These are phyloP conservation scores for Alternaria sp. DNA, from an alignment of 2,329 filamentous ascomycete species.

Conservation along the genomic window DNA sequence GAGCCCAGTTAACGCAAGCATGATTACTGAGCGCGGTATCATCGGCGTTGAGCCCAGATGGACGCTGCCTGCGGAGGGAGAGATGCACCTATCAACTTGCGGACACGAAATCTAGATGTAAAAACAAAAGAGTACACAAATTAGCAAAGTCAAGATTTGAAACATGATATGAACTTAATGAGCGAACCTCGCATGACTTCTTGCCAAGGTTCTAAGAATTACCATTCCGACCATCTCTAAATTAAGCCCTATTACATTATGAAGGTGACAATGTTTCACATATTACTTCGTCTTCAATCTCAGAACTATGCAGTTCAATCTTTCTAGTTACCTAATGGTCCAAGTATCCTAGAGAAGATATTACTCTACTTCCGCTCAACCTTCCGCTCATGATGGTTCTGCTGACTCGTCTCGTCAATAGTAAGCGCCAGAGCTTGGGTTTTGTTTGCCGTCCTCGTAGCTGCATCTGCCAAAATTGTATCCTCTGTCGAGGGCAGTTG, in stretches of 20 bases:
- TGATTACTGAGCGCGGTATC: slow-evolving; percentile 38
- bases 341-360: background rate
- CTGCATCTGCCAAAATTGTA: background rate
- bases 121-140: background rate
- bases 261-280: background rate
- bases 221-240: background rate
- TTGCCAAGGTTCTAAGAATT: background rate
- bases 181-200: background rate
- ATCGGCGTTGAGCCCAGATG: slow-evolving; percentile 41
- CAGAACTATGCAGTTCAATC: background rate
- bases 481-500: background rate
- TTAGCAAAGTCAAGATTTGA: background rate
- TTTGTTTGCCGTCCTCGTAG: background rate
- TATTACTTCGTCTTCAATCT: background rate
- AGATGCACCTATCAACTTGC: slow-evolving; percentile 42
- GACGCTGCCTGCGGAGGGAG: slow-evolving; percentile 38
- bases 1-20: slow-evolving; percentile 43
- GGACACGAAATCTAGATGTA: slow-evolving; percentile 38
- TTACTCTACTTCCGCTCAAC: background rate
- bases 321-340: background rate
- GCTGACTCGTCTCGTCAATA: background rate
- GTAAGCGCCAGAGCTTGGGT: background rate
- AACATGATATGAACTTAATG: background rate
- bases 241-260: background rate
- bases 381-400: background rate